phyloP scores from a whole-genome alignment of 352 stramenopile species.

The Pelagophyceae sp. region DNA sequence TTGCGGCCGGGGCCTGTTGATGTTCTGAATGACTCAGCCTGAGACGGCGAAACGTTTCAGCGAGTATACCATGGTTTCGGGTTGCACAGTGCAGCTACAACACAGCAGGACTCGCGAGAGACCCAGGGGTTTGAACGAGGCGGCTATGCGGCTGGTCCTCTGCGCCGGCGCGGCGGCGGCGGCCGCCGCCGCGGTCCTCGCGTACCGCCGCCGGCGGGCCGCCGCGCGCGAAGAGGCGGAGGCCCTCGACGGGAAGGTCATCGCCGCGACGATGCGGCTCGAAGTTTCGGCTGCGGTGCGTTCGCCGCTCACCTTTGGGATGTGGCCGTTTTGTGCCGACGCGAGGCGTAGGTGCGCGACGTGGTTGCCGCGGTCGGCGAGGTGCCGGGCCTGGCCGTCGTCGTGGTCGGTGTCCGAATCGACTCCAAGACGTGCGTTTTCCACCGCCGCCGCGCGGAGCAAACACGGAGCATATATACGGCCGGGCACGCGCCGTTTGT shows the following conservation, averaged over 20 bases:
- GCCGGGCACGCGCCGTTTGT: too few relatives aligned
- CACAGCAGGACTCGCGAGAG: too few relatives aligned
- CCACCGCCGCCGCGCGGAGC: background rate
- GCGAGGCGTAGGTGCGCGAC: background rate
- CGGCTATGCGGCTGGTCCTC: too few relatives aligned
- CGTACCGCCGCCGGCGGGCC: too few relatives aligned
- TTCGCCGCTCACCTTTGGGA: too few relatives aligned
- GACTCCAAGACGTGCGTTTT: conserved; percentile 70
- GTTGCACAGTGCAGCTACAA: too few relatives aligned
- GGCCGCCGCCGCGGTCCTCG: background rate
- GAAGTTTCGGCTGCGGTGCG: background rate
- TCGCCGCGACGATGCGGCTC: background rate
- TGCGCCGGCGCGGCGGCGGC: too few relatives aligned
- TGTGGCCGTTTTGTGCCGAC: background rate
- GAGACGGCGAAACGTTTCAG: too few relatives aligned
- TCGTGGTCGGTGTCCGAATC: conserved; percentile 84
- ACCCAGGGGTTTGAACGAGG: too few relatives aligned
- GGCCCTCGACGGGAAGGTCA: conserved; percentile 4
- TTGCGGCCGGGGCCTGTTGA: too few relatives aligned
- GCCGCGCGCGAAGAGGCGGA: background rate
- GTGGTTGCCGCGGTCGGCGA: conserved; percentile 21
- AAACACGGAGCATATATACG: background rate
- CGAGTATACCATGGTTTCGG: too few relatives aligned
- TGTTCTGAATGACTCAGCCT: too few relatives aligned
- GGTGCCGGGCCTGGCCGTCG: conserved; percentile 84